Conservation (phyloP, 441 rosid species). For the Mallotus repandus region DNA sequence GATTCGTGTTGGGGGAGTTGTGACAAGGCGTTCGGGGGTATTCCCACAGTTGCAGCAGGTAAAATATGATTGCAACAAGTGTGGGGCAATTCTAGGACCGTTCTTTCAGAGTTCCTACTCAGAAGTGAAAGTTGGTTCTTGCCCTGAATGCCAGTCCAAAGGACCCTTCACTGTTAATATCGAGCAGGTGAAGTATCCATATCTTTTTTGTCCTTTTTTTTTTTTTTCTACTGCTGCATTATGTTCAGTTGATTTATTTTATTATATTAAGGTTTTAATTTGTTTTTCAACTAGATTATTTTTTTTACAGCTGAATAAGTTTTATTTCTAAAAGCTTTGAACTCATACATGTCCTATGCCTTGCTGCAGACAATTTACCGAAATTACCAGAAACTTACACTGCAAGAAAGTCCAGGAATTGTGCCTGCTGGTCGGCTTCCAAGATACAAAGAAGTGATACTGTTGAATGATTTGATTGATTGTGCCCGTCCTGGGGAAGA, state of each 20-base stretch:
- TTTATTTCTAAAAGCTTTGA: not conserved
- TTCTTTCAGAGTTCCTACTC: conserved; percentile 97
- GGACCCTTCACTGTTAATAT: conserved; percentile 94
- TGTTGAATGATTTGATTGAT: conserved; percentile 89
- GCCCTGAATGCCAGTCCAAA: conserved; percentile 97
- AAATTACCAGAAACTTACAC: conserved; percentile 94
- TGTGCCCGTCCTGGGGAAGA: conserved; percentile 99
- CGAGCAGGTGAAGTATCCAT: conserved; percentile 67
- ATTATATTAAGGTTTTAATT: not conserved
- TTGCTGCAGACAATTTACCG: conserved; percentile 85
- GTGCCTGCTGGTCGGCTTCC: conserved; percentile 99
- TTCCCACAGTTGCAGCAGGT: conserved; percentile 98
- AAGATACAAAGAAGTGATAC: conserved; percentile 96
- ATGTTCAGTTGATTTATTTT: not conserved
- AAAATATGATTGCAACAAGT: conserved; percentile 95
- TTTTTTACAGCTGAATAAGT: not conserved
- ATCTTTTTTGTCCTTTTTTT: conserved; percentile 14
- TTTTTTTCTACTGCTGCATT: conserved; percentile 1
- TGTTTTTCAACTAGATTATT: not conserved
- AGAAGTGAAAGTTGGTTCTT: conserved; percentile 97
- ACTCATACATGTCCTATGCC: conserved; percentile 8
- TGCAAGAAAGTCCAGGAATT: conserved; percentile 99
- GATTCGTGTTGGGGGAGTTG: conserved; percentile 99
- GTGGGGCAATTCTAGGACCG: conserved; percentile 90
- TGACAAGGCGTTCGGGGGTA: conserved; percentile 94